Percentiles rank a stretch among this genome's conserved stretches.
Conservation (phyloP, 2,329 filamentous ascomycete genomes). For the Stemphylium vesicarium region DNA sequence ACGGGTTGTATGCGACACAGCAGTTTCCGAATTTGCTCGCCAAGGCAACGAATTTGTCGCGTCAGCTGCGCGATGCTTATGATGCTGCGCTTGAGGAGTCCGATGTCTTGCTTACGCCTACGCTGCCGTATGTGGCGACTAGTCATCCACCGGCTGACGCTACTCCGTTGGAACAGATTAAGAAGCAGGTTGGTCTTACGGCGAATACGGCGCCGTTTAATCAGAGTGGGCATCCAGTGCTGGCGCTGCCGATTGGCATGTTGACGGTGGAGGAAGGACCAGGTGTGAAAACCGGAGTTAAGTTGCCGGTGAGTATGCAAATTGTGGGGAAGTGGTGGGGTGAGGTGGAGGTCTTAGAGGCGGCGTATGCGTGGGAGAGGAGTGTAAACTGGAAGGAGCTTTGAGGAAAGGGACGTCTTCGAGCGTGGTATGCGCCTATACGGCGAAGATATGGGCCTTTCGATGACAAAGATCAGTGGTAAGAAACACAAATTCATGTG, state of each 20-base stretch:
- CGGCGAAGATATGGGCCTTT: no score
- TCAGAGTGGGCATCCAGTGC: constrained; percentile 62
- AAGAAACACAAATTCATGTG: no score
- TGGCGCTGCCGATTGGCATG: constrained; percentile 60
- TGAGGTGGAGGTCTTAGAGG: constrained; percentile 55
- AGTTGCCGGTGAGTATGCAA: constrained; percentile 62
- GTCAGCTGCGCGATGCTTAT: constrained; percentile 57
- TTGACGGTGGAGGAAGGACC: constrained; percentile 51
- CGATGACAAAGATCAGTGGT: no score
- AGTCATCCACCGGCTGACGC: constrained; percentile 50
- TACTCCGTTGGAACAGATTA: constrained; percentile 55
- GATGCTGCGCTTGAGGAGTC: constrained; percentile 50
- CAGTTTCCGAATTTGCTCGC: constrained; percentile 56
- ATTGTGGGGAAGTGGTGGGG: constrained; percentile 61
- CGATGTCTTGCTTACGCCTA: constrained; percentile 59
- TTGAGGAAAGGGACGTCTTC: constrained; percentile 3
- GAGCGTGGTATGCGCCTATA: no score
- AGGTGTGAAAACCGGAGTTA: constrained; percentile 25
- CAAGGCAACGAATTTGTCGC: constrained; percentile 58
- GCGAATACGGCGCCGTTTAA: constrained; percentile 65
- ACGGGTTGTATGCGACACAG: constrained; percentile 56
- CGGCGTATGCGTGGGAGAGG: constrained; percentile 57
- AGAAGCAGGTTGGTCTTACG: constrained; percentile 61
- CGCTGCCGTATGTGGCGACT: constrained; percentile 57
- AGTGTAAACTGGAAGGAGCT: constrained; percentile 53